These are phyloP conservation scores for Brasilioporus rufonigricans DNA, from an alignment of 768 basidiomycete genomes.

Conservation along the genomic window DNA sequence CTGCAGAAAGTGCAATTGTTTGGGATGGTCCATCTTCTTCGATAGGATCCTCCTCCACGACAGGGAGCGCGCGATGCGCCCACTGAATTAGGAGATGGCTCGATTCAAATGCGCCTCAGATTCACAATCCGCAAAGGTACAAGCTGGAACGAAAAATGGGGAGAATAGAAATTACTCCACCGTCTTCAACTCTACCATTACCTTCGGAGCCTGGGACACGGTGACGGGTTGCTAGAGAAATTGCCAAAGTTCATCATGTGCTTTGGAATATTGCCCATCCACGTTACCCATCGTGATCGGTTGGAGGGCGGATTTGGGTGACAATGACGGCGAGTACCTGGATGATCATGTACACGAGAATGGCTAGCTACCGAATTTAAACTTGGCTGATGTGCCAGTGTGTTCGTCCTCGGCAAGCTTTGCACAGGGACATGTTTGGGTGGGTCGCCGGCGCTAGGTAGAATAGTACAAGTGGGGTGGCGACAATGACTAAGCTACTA, in stretches of 20 bases:
- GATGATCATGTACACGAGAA: constrained; percentile 21
- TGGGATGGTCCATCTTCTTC: constrained; percentile 16
- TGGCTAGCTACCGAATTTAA: not conserved
- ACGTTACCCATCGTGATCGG: constrained; percentile 93
- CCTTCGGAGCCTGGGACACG: constrained; percentile 5
- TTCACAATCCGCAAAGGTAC: constrained; percentile 90
- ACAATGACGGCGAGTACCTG: constrained; percentile 48
- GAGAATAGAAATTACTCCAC: constrained; percentile 82
- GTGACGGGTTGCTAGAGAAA: constrained; percentile 60
- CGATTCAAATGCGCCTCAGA: constrained; percentile 55
- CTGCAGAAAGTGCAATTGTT: not conserved
- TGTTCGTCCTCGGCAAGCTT: not conserved
- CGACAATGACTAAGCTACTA: not conserved
- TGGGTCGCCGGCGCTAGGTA: not conserved
- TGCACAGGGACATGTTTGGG: constrained; percentile 3
- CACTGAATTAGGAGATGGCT: constrained; percentile 75
- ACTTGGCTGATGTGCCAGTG: not conserved
- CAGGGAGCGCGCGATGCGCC: constrained; percentile 34
- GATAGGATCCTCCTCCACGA: constrained; percentile 20
- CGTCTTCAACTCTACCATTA: constrained; percentile 7
- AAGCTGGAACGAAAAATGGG: constrained; percentile 93
- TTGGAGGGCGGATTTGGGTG: constrained; percentile 71
- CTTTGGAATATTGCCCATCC: constrained; percentile 89
- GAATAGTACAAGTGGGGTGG: not conserved
- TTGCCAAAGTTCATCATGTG: constrained; percentile 84